A percentile compares a stretch with the other conserved stretches of the same genome.
These are phyloP conservation scores for Linnemannia schmuckeri DNA, from an alignment of 192 early-diverging fungal genomes.

Conservation along the genomic window DNA sequence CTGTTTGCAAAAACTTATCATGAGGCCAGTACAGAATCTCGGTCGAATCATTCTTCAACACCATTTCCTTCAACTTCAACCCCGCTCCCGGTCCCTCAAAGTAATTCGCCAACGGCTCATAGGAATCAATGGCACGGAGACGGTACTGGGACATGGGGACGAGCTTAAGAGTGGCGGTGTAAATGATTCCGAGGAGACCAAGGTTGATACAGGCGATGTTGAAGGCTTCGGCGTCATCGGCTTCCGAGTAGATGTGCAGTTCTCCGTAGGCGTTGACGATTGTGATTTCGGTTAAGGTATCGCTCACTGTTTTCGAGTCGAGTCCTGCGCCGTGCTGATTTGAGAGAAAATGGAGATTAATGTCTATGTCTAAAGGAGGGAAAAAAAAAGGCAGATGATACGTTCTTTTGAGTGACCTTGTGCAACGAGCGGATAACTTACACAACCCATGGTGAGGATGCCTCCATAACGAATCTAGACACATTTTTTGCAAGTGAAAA, in stretches of 20 bases:
- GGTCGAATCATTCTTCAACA: slow-evolving; percentile 24
- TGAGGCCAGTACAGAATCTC: slow-evolving; percentile 59
- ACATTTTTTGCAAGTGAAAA: neutral
- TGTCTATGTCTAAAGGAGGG: neutral
- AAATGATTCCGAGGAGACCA: slow-evolving; percentile 57
- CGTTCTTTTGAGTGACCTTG: neutral
- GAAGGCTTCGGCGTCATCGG: slow-evolving; percentile 33
- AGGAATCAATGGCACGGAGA: slow-evolving; percentile 25
- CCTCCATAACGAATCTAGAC: slow-evolving; percentile 46
- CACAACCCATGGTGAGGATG: slow-evolving; percentile 40
- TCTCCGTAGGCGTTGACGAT: slow-evolving; percentile 43
- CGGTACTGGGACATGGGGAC: slow-evolving; percentile 26
- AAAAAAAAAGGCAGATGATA: neutral
- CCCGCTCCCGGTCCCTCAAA: slow-evolving; percentile 11
- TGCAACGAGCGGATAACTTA: slow-evolving; percentile 7
- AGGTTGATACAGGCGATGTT: slow-evolving; percentile 37
- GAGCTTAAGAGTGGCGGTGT: slow-evolving; percentile 46
- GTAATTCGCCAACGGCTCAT: neutral
- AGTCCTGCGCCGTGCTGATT: slow-evolving; percentile 34
- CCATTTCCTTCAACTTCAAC: slow-evolving; percentile 22
- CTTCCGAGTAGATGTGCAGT: slow-evolving; percentile 35
- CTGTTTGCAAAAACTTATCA: slow-evolving; percentile 7
- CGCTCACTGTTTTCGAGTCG: slow-evolving; percentile 20
- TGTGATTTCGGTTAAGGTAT: slow-evolving; percentile 35
- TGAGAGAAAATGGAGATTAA: neutral